phyloP scores from a whole-genome alignment of 805 yeast species.

The Metschnikowia picachoensis region DNA sequence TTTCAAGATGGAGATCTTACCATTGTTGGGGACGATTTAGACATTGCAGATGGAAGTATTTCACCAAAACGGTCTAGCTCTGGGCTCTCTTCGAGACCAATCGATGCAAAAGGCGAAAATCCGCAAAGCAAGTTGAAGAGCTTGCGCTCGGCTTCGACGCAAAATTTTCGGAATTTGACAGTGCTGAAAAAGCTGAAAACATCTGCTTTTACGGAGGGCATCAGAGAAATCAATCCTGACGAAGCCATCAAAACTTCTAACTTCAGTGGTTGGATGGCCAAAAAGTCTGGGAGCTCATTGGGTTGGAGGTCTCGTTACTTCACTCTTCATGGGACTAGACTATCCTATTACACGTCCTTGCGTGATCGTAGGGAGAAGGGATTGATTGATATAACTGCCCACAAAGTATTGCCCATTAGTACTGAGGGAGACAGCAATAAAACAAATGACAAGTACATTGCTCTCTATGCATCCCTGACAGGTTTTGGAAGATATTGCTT shows the following conservation, averaged over 20 bases:
- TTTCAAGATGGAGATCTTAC: slow-evolving; percentile 11
- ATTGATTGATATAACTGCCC: slow-evolving; percentile 91
- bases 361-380: slow-evolving; percentile 87
- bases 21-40: slow-evolving; percentile 20
- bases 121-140: slow-evolving; percentile 40
- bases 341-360: slow-evolving; percentile 79
- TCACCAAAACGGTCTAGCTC: slow-evolving; percentile 40
- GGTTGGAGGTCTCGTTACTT: slow-evolving; percentile 88
- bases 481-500: slow-evolving; percentile 94
- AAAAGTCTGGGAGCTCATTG: slow-evolving; percentile 73
- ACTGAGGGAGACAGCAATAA: slow-evolving; percentile 41
- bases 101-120: slow-evolving; percentile 4
- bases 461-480: slow-evolving; percentile 86
- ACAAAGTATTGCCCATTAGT: slow-evolving; percentile 72
- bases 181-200: slow-evolving; percentile 59
- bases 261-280: slow-evolving; percentile 93
- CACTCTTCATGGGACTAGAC: slow-evolving; percentile 85
- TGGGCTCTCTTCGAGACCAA: slow-evolving; percentile 22
- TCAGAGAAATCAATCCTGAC: slow-evolving; percentile 67
- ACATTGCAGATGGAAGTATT: slow-evolving; percentile 29
- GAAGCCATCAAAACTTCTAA: slow-evolving; percentile 75
- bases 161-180: slow-evolving; percentile 44
- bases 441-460: slow-evolving; percentile 75
- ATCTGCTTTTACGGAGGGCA: slow-evolving; percentile 85
- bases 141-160: slow-evolving; percentile 51